Evolutionary conservation across 169 alveolate genomes (phyloP).

Genomic region (Perkinsus marinus): DNA sequence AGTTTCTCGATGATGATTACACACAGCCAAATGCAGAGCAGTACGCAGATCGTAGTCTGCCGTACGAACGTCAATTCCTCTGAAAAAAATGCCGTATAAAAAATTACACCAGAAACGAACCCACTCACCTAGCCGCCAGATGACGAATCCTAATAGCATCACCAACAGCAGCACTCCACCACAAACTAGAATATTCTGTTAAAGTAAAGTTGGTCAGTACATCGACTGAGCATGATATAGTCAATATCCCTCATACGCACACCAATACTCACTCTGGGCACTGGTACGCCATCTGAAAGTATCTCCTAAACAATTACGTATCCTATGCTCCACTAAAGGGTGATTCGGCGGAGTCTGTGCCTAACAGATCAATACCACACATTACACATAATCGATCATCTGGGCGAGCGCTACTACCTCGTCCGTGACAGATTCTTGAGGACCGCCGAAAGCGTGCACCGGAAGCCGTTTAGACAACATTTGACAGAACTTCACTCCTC

Average conservation of each 20-base stretch:
- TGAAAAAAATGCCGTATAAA: neutral
- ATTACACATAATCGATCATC: neutral
- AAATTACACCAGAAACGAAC: neutral
- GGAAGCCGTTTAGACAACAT: neutral
- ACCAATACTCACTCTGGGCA: neutral
- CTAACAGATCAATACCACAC: neutral
- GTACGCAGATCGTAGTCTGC: neutral
- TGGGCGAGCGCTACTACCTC: neutral
- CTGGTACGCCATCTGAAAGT: neutral
- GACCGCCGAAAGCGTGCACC: neutral
- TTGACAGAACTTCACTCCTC: slow-evolving; percentile 1
- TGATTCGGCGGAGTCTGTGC: neutral
- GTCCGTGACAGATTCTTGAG: neutral
- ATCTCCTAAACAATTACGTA: neutral
- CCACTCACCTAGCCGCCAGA: neutral
- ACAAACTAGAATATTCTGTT: neutral
- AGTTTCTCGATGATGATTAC: neutral
- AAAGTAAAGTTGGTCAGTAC: neutral
- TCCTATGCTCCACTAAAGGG: neutral
- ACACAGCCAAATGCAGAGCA: neutral
- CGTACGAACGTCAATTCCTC: neutral
- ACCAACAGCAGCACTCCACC: neutral
- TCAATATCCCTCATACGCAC: neutral
- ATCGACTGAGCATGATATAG: neutral
- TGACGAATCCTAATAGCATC: neutral